Percentiles rank a stretch among this genome's conserved stretches.
phyloP scores from a whole-genome alignment of 768 basidiomycete species.

The Tricholoma hemisulphureum region DNA sequence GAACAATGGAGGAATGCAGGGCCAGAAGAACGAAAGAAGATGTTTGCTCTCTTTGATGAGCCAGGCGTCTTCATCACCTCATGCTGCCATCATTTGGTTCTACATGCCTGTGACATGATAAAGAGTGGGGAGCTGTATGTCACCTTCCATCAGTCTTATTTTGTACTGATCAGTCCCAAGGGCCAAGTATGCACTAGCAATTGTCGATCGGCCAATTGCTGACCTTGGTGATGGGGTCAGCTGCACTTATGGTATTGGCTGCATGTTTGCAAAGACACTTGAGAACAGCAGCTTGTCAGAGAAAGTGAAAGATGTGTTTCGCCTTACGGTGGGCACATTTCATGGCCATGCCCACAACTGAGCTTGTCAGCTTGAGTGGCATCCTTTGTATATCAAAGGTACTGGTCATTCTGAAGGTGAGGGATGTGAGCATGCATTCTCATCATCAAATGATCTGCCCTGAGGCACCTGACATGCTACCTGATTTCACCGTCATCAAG shows the following conservation, averaged over 20 bases:
- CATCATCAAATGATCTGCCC: constrained; percentile 20
- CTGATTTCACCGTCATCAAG: constrained; percentile 21
- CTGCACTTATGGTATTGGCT: neutral
- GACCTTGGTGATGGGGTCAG: constrained; percentile 3
- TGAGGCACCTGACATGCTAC: constrained; percentile 10
- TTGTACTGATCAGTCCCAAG: neutral
- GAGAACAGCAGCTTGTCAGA: neutral
- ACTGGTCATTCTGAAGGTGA: constrained; percentile 19
- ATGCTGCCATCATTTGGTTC: too few species aligned
- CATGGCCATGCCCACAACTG: constrained; percentile 22
- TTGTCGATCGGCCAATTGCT: neutral
- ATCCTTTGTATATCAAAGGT: constrained; percentile 17
- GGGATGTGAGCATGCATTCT: too few species aligned
- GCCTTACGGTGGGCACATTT: constrained; percentile 10
- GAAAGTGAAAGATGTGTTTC: neutral
- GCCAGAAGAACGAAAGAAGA: constrained; percentile 1
- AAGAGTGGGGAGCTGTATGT: neutral
- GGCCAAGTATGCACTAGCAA: neutral
- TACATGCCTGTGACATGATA: too few species aligned
- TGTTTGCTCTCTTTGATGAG: too few species aligned
- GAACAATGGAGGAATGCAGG: neutral
- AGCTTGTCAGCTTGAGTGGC: constrained; percentile 18
- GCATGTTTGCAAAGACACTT: neutral
- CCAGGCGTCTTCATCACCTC: too few species aligned
- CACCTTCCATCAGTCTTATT: neutral